A percentile compares a stretch with the other conserved stretches of the same genome.
Conservation (phyloP, 306 rosid genomes). For the Mucuna pruriens region DNA sequence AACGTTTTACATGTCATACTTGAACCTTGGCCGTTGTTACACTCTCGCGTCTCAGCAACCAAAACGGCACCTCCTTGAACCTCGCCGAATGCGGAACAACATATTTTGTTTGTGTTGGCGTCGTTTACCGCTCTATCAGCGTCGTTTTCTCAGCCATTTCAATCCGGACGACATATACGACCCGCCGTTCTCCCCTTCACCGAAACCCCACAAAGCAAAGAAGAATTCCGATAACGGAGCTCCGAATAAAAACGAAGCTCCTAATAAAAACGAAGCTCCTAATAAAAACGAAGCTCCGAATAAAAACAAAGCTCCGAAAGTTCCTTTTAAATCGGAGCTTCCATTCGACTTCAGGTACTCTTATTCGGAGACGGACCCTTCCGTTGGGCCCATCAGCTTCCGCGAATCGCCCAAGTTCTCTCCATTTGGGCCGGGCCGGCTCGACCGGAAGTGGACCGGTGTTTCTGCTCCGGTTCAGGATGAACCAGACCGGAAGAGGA, state of each 20-base stretch:
- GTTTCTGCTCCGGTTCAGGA: conserved; percentile 58
- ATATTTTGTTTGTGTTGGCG: not conserved
- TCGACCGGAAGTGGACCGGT: conserved; percentile 81
- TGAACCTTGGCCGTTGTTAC: no score
- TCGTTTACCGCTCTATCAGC: conserved; percentile 31
- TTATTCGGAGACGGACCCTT: conserved; percentile 67
- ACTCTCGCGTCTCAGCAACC: not conserved
- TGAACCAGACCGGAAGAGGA: conserved; percentile 43
- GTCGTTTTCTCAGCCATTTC: conserved; percentile 38
- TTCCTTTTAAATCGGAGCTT: conserved; percentile 67
- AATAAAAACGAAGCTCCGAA: no score
- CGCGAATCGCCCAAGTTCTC: conserved; percentile 95
- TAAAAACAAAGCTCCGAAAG: conserved; percentile 21
- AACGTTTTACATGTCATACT: no score
- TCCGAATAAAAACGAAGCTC: conserved; percentile 14
- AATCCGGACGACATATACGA: conserved; percentile 50
- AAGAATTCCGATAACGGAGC: not conserved
- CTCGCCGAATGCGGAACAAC: conserved; percentile 30
- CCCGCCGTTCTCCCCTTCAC: conserved; percentile 74
- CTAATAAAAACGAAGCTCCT: conserved; percentile 19
- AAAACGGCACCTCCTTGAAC: not conserved
- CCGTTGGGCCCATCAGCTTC: conserved; percentile 63
- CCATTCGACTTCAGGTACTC: conserved; percentile 87
- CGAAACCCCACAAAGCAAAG: conserved; percentile 31
- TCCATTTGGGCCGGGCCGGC: conserved; percentile 85